These are phyloP conservation scores for Plasmodium falciparum DNA, from an alignment of 169 alveolate species.

Conservation along the genomic window DNA sequence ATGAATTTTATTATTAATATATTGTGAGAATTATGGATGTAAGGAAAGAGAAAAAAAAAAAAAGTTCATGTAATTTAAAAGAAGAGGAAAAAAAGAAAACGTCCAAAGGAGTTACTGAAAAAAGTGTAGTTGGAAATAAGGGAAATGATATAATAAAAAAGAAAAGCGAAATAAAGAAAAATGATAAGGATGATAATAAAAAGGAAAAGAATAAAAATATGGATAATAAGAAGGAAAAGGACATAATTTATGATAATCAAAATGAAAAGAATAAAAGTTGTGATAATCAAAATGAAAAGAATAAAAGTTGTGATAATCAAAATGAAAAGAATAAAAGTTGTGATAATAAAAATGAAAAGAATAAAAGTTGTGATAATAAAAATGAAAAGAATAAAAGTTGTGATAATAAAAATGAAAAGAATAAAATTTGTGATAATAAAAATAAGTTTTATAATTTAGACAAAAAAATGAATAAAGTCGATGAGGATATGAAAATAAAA, in stretches of 20 bases:
- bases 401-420: too few relatives aligned
- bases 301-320: neutral
- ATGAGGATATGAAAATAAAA: neutral
- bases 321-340: neutral
- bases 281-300: too few relatives aligned
- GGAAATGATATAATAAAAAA: too few relatives aligned
- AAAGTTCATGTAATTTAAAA: neutral
- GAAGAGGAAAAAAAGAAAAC: neutral
- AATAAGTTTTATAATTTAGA: slow-evolving; percentile 3
- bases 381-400: too few relatives aligned
- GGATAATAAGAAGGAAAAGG: neutral
- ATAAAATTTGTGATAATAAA: neutral
- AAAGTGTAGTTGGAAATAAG: too few relatives aligned
- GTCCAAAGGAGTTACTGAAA: too few relatives aligned
- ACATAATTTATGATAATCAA: too few relatives aligned
- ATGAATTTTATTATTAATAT: neutral
- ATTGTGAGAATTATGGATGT: neutral
- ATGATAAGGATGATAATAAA: neutral
- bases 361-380: too few relatives aligned
- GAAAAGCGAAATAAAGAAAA: too few relatives aligned
- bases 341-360: neutral
- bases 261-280: too few relatives aligned
- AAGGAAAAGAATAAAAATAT: slow-evolving; percentile 4
- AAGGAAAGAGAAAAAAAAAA: neutral
- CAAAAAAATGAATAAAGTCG: neutral